Conservation (phyloP, 2,329 filamentous ascomycete genomes). For the Chalara sp. region DNA sequence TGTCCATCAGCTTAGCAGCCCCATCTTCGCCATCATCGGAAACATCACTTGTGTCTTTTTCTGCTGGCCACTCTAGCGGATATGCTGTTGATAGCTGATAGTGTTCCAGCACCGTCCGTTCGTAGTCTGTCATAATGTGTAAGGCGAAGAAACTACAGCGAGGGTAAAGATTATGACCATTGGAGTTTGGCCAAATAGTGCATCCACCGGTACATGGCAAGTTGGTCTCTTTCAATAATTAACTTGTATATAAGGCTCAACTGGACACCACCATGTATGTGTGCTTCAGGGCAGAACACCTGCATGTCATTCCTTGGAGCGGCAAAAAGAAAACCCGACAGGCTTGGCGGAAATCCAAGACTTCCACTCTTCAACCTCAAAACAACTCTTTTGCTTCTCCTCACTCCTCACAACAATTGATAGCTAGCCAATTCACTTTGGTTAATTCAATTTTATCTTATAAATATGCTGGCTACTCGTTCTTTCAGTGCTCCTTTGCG, state of each 20-base stretch:
- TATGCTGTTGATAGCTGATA: slow-evolving; percentile 77
- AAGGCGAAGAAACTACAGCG: neutral
- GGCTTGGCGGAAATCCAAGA: too few species aligned
- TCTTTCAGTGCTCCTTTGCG: slow-evolving; percentile 69
- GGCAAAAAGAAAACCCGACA: too few species aligned
- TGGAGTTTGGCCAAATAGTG: neutral
- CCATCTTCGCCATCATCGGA: slow-evolving; percentile 49
- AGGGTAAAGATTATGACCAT: too few species aligned
- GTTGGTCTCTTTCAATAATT: neutral
- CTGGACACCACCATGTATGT: too few species aligned
- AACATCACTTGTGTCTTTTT: slow-evolving; percentile 66
- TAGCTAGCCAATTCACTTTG: slow-evolving; percentile 5
- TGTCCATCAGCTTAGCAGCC: slow-evolving; percentile 29
- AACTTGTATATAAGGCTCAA: too few species aligned
- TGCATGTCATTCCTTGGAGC: too few species aligned
- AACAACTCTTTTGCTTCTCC: too few species aligned
- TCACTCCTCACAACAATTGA: neutral
- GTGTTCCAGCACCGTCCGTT: slow-evolving; percentile 75
- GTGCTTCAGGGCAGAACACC: too few species aligned
- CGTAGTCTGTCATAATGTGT: slow-evolving; percentile 57
- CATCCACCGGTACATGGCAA: neutral
- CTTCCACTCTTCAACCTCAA: too few species aligned
- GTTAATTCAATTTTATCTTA: slow-evolving; percentile 7
- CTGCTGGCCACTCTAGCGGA: slow-evolving; percentile 79
- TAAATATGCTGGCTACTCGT: slow-evolving; percentile 78